Conservation (phyloP, 441 rosid species). For the Erodium texanum region DNA sequence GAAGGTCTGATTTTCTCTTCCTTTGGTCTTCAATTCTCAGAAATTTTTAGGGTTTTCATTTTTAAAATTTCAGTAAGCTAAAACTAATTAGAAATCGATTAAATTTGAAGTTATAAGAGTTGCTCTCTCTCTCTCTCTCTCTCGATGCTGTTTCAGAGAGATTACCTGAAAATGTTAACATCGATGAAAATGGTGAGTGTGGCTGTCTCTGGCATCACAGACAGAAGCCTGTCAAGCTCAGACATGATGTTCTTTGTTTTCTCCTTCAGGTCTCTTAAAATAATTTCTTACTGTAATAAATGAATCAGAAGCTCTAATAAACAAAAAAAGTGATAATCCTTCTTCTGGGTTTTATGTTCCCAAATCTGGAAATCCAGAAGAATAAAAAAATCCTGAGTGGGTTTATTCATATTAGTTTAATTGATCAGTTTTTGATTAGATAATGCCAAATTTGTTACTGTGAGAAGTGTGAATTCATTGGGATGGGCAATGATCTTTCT, state of each 20-base stretch:
- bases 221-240: slow-evolving; percentile 33
- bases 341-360: slow-evolving; percentile 21
- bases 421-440: background rate
- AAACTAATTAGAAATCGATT: background rate
- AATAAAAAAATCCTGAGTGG: background rate
- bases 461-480: slow-evolving; percentile 22
- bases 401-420: slow-evolving; percentile 7
- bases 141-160: too few species aligned
- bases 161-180: slow-evolving; percentile 9
- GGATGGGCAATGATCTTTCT: slow-evolving; percentile 46
- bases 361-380: slow-evolving; percentile 16
- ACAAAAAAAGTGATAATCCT: too few species aligned
- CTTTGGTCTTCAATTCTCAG: background rate
- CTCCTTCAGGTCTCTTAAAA: slow-evolving; percentile 11
- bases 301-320: background rate
- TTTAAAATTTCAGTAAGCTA: background rate
- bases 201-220: slow-evolving; percentile 28
- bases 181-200: slow-evolving; percentile 13
- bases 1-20: slow-evolving; percentile 16
- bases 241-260: slow-evolving; percentile 23
- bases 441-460: slow-evolving; percentile 12
- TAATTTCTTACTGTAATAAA: too few species aligned
- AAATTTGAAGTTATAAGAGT: too few species aligned
- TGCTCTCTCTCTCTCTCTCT: too few species aligned
- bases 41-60: background rate